phyloP scores from a whole-genome alignment of 2,329 filamentous ascomycete species.

The Cryphonectria japonica region DNA sequence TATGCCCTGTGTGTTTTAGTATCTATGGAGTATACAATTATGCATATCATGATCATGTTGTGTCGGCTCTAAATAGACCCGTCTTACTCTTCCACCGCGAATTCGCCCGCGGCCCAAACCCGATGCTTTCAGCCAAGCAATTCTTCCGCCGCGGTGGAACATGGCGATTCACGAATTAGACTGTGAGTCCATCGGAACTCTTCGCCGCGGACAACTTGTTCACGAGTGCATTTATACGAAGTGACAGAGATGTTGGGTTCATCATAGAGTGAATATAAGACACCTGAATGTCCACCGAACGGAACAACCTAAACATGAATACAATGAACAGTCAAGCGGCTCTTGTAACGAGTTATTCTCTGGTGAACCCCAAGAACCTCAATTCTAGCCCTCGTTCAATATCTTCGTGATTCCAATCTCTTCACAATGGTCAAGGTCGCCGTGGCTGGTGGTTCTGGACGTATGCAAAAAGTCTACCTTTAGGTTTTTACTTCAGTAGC shows the following conservation, averaged over 20 bases:
- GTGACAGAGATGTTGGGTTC: background rate
- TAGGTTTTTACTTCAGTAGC: no score
- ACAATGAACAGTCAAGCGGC: no score
- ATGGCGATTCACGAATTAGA: background rate
- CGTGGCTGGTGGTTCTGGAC: slow-evolving; percentile 25
- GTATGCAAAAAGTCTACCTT: slow-evolving; percentile 2
- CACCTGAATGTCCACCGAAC: no score
- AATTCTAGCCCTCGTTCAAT: background rate
- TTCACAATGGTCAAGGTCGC: slow-evolving; percentile 29
- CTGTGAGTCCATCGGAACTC: background rate
- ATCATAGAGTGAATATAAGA: background rate
- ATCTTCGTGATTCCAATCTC: no score
- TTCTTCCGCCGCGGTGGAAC: background rate
- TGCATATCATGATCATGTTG: no score
- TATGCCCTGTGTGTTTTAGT: background rate
- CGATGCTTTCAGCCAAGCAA: background rate
- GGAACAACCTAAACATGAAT: background rate
- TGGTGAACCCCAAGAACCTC: background rate
- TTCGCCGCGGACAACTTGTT: background rate
- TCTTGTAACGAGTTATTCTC: background rate
- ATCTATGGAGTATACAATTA: background rate
- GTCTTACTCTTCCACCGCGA: background rate
- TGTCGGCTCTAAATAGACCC: background rate
- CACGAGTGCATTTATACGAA: background rate
- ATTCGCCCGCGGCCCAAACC: background rate